These are phyloP conservation scores for Aureobasidium subglaciale DNA, from an alignment of 2,329 filamentous ascomycete species.

Conservation along the genomic window DNA sequence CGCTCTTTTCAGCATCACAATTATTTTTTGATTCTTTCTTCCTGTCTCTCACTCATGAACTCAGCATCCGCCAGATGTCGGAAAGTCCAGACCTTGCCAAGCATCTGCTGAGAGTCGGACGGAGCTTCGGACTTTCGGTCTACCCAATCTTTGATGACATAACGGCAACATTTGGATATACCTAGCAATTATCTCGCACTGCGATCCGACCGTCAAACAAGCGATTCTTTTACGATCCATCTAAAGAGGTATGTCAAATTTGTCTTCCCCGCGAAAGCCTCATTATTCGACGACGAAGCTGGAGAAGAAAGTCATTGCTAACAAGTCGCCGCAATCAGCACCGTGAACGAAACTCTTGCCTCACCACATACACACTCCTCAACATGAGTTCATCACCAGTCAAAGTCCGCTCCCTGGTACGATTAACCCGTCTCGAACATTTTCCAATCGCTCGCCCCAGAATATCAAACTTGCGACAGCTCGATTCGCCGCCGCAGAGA, in stretches of 20 bases:
- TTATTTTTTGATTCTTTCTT: not conserved
- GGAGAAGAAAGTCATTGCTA: not conserved
- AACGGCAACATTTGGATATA: slow-evolving; percentile 8
- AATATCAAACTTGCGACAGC: not conserved
- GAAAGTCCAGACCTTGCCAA: not conserved
- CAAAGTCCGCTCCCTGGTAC: slow-evolving; percentile 20
- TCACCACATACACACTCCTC: not conserved
- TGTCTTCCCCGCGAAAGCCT: too few relatives aligned
- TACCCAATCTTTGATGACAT: not conserved
- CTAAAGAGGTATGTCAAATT: not conserved
- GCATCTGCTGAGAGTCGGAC: not conserved
- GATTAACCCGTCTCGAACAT: not conserved
- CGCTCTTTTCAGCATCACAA: not conserved
- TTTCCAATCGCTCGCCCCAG: not conserved
- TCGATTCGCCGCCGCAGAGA: not conserved
- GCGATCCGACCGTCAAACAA: not conserved
- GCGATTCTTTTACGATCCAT: not conserved
- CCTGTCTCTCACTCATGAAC: not conserved
- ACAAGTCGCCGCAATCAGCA: not conserved
- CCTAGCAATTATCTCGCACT: not conserved
- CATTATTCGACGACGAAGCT: not conserved
- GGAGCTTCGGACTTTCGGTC: slow-evolving; percentile 3
- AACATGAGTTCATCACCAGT: slow-evolving; percentile 16
- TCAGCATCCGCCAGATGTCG: not conserved
- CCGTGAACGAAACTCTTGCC: not conserved